Conservation (phyloP, 2,329 filamentous ascomycete genomes). For the Fusarium mangiferae region DNA sequence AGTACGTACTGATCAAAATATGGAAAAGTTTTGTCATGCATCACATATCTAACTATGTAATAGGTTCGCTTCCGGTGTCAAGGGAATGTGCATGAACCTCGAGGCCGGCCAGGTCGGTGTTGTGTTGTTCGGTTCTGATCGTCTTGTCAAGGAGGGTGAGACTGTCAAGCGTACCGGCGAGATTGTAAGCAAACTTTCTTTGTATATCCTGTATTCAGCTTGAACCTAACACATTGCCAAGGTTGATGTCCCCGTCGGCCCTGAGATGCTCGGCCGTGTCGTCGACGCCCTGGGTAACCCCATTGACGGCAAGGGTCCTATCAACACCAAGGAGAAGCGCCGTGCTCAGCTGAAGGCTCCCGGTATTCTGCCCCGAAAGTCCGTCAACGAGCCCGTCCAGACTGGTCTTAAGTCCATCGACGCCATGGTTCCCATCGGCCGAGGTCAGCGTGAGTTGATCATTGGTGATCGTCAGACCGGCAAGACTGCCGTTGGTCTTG, state of each 20-base stretch:
- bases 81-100: slow-evolving; percentile 99
- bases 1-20: slow-evolving; percentile 72
- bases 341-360: slow-evolving; percentile 99
- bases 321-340: slow-evolving; percentile 90
- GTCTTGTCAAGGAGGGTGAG: slow-evolving; percentile 99
- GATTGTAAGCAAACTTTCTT: slow-evolving; percentile 82
- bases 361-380: slow-evolving; percentile 95
- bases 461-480: slow-evolving; percentile 99
- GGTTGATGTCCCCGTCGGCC: slow-evolving; percentile 96
- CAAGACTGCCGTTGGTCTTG: slow-evolving; percentile 98
- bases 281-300: slow-evolving; percentile 98
- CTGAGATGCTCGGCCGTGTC: slow-evolving; percentile 95
- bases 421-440: slow-evolving; percentile 99
- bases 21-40: slow-evolving; percentile 9
- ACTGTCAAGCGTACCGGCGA: slow-evolving; percentile 99
- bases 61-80: slow-evolving; percentile 99
- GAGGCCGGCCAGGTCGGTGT: slow-evolving; percentile 99
- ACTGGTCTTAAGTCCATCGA: slow-evolving; percentile 99
- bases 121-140: slow-evolving; percentile 99
- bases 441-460: slow-evolving; percentile 99
- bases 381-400: slow-evolving; percentile 98
- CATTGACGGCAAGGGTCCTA: slow-evolving; percentile 98
- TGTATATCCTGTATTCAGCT: background rate
- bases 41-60: slow-evolving; percentile 32
- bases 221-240: slow-evolving; percentile 54